phyloP scores from a whole-genome alignment of 2,329 filamentous ascomycete genomes.

The Pseudocercospora macadamiae region DNA sequence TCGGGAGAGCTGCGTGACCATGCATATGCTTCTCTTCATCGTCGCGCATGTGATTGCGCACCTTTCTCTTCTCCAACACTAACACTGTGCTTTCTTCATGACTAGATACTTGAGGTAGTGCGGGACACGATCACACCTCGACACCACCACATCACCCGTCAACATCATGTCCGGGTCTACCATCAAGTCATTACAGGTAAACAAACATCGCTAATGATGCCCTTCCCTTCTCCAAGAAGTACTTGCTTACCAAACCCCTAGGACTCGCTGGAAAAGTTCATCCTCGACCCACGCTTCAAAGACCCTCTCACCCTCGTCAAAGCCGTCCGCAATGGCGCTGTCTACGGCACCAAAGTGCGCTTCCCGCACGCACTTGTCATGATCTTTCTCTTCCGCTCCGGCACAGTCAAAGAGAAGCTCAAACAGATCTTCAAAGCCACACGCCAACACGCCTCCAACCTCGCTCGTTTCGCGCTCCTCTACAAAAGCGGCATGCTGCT shows the following conservation, averaged over 20 bases:
- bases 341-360: slow-evolving; percentile 96
- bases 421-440: slow-evolving; percentile 82
- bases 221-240: neutral
- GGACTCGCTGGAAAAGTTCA: slow-evolving; percentile 72
- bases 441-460: slow-evolving; percentile 84
- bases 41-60: neutral
- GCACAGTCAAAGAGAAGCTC: slow-evolving; percentile 76
- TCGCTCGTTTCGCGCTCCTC: slow-evolving; percentile 85
- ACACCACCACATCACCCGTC: neutral
- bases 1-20: neutral
- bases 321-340: slow-evolving; percentile 91
- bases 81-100: neutral
- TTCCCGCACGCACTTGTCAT: slow-evolving; percentile 98
- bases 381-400: slow-evolving; percentile 94
- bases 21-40: neutral
- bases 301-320: slow-evolving; percentile 85
- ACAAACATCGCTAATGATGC: neutral
- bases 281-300: slow-evolving; percentile 82
- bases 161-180: too few species aligned
- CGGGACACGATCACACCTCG: neutral
- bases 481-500: slow-evolving; percentile 84
- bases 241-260: slow-evolving; percentile 40
- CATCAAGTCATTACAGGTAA: slow-evolving; percentile 22
- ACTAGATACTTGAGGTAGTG: neutral
- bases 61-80: neutral